Base-by-base conservation (phyloP, 2,329 filamentous ascomycete genomes). In the Huntiella moniliformis region DNA sequence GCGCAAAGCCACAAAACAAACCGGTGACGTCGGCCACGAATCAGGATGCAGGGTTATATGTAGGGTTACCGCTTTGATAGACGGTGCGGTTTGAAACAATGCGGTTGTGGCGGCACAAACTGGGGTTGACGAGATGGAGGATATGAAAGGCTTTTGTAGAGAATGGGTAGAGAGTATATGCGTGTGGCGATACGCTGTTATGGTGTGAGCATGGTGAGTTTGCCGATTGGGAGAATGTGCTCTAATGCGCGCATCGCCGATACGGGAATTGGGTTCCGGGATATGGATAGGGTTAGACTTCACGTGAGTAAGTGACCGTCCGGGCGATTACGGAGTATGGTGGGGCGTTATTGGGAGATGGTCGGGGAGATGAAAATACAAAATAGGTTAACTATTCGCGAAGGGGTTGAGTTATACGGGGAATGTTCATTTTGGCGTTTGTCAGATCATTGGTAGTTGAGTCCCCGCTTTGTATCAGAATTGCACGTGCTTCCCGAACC, bases 161-260 rank as follows among this genome's bases (percentile, higher is more conserved):
- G 38, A 42, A 13, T 42, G 3, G 1, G 12, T 33, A 15, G 11
- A 18, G n/a, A 35, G 36, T 18, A 28, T 32, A 39, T 31, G 18
- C 15, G 12, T 16, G 36, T 10, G 10, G 11, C 34, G 13, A 22
- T 16, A 13, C 18, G 15, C 28, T n/a, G 31, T 35, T 10, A 10
- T 44, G 34, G 12, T 13, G 18, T 31, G 13, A 37, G 2, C 10
- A 40, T 31, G 33, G n/a, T 16, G 36, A n/a, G 7, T 22, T 22
- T n/a, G 8, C 7, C 7, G 11, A 6, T 6, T 32, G 28, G 8
- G 11, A 3, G 15, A 41, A 46, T 46, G 7, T 49, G 44, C 47
- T 46, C 47, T 46, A 49, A 49, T 43, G 28, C 38, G 42, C 47
- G 42, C 47, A 47, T 42, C 22, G 22, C 22, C 22, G 16, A 18